phyloP scores from a whole-genome alignment of 1,284 basidiomycete genomes.

The Pseudozyma sp. region DNA sequence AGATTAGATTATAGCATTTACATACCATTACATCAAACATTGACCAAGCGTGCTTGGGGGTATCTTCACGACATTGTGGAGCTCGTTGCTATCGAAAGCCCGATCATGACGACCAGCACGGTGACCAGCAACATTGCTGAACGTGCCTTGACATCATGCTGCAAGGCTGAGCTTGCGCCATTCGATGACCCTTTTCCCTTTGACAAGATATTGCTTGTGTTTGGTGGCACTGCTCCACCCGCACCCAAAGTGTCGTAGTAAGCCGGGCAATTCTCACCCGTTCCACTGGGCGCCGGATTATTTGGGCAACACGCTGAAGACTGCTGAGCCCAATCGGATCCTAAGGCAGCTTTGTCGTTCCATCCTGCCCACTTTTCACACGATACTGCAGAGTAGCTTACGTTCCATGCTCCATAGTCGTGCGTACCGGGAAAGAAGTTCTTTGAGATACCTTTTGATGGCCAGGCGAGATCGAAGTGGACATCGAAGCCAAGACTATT shows the following conservation, averaged over 20 bases:
- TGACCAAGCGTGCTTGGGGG: background rate
- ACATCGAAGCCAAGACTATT: conserved; percentile 53
- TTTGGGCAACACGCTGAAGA: conserved; percentile 53
- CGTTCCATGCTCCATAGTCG: conserved; percentile 62
- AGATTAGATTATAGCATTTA: background rate
- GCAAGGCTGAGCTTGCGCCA: conserved; percentile 4
- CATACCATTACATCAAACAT: background rate
- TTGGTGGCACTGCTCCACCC: conserved; percentile 27
- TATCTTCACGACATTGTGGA: conserved; percentile 6
- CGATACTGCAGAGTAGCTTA: conserved; percentile 46
- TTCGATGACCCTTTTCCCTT: conserved; percentile 40
- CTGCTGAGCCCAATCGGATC: conserved; percentile 57
- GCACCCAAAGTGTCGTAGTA: conserved; percentile 42
- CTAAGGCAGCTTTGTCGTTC: conserved; percentile 44
- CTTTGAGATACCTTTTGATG: conserved; percentile 41
- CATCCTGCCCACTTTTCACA: conserved; percentile 54
- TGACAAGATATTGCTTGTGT: conserved; percentile 50
- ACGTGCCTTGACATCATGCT: background rate
- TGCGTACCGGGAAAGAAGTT: conserved; percentile 54
- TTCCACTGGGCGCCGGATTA: conserved; percentile 40
- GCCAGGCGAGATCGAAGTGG: conserved; percentile 65
- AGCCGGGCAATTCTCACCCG: conserved; percentile 35
- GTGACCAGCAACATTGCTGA: background rate
- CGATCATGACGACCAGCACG: background rate
- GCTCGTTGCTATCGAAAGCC: conserved; percentile 12